These are phyloP conservation scores for Leccinum ochraceum DNA, from an alignment of 768 basidiomycete genomes.

Conservation along the genomic window DNA sequence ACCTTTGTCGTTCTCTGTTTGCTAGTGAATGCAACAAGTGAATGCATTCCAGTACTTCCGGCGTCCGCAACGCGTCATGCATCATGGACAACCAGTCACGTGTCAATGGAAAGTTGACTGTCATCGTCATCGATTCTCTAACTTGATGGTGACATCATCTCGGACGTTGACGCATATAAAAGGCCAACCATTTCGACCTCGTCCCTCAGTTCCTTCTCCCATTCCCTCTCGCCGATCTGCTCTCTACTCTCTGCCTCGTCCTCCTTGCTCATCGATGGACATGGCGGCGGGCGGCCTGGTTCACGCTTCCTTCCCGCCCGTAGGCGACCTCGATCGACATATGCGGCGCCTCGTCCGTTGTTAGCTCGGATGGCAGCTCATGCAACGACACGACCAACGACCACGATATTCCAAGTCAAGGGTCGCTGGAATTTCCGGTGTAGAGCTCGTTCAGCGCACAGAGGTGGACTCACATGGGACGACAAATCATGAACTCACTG, in stretches of 20 bases:
- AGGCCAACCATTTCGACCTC: background rate
- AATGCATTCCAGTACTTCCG: too few relatives aligned
- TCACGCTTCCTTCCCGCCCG: background rate
- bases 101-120: too few relatives aligned
- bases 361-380: background rate
- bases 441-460: constrained; percentile 12
- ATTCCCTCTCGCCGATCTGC: background rate
- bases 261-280: constrained; percentile 8
- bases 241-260: background rate
- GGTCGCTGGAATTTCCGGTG: constrained; percentile 4
- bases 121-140: background rate
- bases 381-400: background rate
- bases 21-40: too few relatives aligned
- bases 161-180: background rate
- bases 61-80: too few relatives aligned
- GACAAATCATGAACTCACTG: constrained; percentile 16
- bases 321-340: background rate
- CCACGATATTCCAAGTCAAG: background rate
- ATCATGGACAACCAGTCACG: too few relatives aligned
- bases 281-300: background rate
- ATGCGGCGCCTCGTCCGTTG: background rate
- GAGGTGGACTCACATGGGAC: constrained; percentile 7
- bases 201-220: too few relatives aligned
- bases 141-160: too few relatives aligned
- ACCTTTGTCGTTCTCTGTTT: too few relatives aligned